Evolutionary conservation across 2,329 filamentous ascomycete genomes (phyloP).

Genomic region (Phoma sp.): DNA sequence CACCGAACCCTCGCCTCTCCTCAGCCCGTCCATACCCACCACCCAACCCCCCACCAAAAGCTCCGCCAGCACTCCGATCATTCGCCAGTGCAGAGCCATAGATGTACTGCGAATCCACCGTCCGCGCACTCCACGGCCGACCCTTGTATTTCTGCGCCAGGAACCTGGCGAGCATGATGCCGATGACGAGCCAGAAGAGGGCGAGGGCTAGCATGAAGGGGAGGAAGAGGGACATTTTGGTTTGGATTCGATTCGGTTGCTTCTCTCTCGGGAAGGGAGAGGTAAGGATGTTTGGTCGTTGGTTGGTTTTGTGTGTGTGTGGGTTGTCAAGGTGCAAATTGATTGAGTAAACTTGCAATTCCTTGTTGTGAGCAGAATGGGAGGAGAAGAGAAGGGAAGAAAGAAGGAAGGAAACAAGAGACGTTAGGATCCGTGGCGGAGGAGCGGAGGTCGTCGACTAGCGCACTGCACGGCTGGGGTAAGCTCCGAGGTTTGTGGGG

Average conservation of each 20-base stretch:
- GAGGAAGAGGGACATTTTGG: constrained; percentile 15
- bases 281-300: background rate
- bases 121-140: background rate
- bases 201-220: constrained; percentile 27
- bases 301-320: background rate
- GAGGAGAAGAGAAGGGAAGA: background rate
- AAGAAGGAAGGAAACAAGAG: background rate
- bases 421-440: constrained; percentile 9
- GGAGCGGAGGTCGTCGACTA: constrained; percentile 21
- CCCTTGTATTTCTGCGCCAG: constrained; percentile 29
- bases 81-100: constrained; percentile 2
- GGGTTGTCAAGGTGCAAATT: background rate
- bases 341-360: too few relatives aligned
- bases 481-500: constrained; percentile 21
- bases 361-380: background rate
- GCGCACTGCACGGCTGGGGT: constrained; percentile 2
- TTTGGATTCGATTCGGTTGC: too few relatives aligned
- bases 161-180: constrained; percentile 25
- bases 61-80: background rate
- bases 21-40: constrained; percentile 16
- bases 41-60: too few relatives aligned
- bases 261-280: background rate
- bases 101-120: constrained; percentile 1
- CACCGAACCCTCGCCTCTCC: background rate
- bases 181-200: constrained; percentile 23